Base-by-base conservation (phyloP, 164 flowering plant species). In the Saururus chinensis region DNA sequence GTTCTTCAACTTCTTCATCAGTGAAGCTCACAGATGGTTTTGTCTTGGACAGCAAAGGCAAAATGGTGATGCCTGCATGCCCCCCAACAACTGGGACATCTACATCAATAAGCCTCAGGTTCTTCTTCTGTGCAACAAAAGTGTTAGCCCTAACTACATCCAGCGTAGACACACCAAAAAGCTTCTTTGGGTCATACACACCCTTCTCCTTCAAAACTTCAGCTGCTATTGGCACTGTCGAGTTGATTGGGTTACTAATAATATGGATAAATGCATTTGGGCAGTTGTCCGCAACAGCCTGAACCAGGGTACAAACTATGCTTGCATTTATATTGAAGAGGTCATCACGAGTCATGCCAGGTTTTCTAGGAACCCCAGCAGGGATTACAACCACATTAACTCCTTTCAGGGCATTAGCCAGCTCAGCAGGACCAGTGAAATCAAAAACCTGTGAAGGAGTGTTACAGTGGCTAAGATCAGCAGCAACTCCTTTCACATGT, bases 291-390 rank as follows among this genome's bases (percentile, higher is more conserved):
- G 66, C 66, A 40, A 64, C 66, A 23, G 66, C 66, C 53, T 64
- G 60, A 40, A 56, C 53, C 40, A 64, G 51, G 22, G 60, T 56
- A n/a, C 54, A 23, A n/a, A 64, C 60, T 8, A 64, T 64, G 40
- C 37, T 54, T 14, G 60, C 66, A 42, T 64, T 57, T 52, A 64
- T 57, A n/a, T 41, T 56, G 60, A 56, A 77, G 24, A 77, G 80
- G 57, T 77, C 80, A 68, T 77, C 80, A 54, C 78, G 60, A 11
- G 72, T 77, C 78, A 74, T 77, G 21, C 78, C 76, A 0, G 78
- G 78, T 62, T 77, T 74, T 58, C 78, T 71, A 9, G 60, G 60
- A 53, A 57, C 60, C 51, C 67, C 67, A 5, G 67, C 67, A 57
- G 67, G 67, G 42, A 64, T 64, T n/a, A 64, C 67, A 57, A 64